phyloP scores from a whole-genome alignment of 148 eudicot genomes.

The Rhododendron henanense region DNA sequence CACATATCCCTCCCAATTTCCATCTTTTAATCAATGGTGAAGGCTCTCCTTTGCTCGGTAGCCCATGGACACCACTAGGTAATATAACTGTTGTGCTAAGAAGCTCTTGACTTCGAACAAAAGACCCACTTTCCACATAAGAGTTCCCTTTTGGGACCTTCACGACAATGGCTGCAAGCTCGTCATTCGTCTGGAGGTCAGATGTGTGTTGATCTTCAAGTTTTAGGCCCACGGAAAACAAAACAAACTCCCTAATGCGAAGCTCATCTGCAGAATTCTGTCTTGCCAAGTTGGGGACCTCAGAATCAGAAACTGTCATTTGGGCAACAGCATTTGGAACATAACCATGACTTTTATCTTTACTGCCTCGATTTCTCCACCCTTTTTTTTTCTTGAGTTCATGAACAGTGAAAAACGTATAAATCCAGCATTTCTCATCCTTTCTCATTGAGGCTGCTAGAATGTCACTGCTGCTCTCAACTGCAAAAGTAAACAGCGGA shows the following conservation, averaged over 20 bases:
- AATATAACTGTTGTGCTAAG: constrained; percentile 58
- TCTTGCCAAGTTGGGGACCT: constrained; percentile 9
- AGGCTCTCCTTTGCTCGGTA: constrained; percentile 69
- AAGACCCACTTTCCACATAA: neutral
- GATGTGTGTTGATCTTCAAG: constrained; percentile 39
- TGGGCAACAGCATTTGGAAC: constrained; percentile 65
- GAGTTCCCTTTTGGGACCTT: constrained; percentile 32
- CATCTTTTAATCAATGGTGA: constrained; percentile 74
- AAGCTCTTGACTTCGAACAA: neutral
- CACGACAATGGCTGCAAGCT: constrained; percentile 74
- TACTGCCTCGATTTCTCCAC: constrained; percentile 57
- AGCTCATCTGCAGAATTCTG: constrained; percentile 20
- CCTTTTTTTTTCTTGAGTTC: constrained; percentile 73
- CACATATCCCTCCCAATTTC: constrained; percentile 80
- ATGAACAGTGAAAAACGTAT: constrained; percentile 63
- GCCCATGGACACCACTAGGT: constrained; percentile 79
- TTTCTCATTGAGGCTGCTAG: constrained; percentile 70
- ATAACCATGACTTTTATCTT: constrained; percentile 40
- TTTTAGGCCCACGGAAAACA: constrained; percentile 44
- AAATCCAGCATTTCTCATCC: constrained; percentile 45
- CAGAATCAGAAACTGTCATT: constrained; percentile 63
- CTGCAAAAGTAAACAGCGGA: constrained; percentile 76
- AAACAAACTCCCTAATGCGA: constrained; percentile 53
- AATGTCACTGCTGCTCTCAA: constrained; percentile 48
- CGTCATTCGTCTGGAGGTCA: constrained; percentile 55